A percentile compares a stretch with the other conserved stretches of the same genome.
These are phyloP conservation scores for Tillandsia fasciculata DNA, from an alignment of 176 grass and related monocot genomes.

Conservation along the genomic window DNA sequence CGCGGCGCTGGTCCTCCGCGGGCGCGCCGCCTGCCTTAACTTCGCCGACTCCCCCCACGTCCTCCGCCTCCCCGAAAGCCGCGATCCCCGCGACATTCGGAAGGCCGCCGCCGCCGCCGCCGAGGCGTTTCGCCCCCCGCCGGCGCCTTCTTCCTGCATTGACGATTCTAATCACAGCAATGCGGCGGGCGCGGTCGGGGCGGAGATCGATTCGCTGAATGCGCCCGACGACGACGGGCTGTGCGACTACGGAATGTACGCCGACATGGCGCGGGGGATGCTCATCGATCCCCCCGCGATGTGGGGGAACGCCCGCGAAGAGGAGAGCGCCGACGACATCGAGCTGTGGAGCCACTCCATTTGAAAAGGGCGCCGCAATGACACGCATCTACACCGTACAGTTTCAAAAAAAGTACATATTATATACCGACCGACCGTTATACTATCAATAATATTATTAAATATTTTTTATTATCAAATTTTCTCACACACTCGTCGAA, in stretches of 20 bases:
- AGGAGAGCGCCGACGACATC: constrained; percentile 31
- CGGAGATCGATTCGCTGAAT: constrained; percentile 6
- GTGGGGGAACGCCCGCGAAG: constrained; percentile 12
- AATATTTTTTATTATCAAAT: no score
- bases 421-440: no score
- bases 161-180: constrained; percentile 2
- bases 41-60: constrained; percentile 68
- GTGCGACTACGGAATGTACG: constrained; percentile 61
- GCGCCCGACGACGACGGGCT: constrained; percentile 34
- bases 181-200: neutral
- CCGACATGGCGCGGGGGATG: constrained; percentile 89
- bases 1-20: constrained; percentile 62
- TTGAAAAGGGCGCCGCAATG: neutral
- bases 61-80: constrained; percentile 33
- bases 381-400: no score
- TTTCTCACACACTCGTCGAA: no score
- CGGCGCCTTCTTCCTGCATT: neutral
- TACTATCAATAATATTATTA: no score
- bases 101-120: constrained; percentile 41
- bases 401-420: no score
- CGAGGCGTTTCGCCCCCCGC: constrained; percentile 31
- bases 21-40: constrained; percentile 74
- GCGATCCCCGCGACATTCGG: constrained; percentile 45
- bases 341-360: constrained; percentile 58
- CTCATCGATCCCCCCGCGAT: constrained; percentile 66